phyloP scores from a whole-genome alignment of 1,284 basidiomycete genomes.

The Athelia sp. region DNA sequence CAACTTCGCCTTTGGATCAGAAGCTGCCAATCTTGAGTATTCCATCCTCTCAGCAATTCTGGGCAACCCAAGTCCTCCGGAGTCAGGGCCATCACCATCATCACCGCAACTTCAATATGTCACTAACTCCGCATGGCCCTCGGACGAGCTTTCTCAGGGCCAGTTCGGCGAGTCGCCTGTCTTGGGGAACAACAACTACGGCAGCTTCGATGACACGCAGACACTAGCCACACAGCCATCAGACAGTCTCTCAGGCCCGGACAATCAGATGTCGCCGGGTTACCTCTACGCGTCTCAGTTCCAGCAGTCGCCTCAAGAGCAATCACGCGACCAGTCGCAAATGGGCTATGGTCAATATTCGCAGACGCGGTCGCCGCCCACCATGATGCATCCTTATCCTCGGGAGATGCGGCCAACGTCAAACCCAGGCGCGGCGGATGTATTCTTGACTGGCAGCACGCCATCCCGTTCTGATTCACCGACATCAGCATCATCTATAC shows the following conservation, averaged over 20 bases:
- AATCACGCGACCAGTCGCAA: conserved; percentile 14
- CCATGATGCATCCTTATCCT: conserved; percentile 37
- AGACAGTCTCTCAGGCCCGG: neutral
- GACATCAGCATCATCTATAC: conserved; percentile 14
- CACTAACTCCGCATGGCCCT: conserved; percentile 32
- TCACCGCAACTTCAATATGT: conserved; percentile 37
- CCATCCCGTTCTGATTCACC: conserved; percentile 36
- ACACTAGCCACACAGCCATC: neutral
- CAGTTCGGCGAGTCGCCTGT: conserved; percentile 20
- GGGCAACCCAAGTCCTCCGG: conserved; percentile 67
- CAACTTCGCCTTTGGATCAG: conserved; percentile 71
- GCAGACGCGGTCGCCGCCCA: conserved; percentile 24
- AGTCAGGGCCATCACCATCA: conserved; percentile 39
- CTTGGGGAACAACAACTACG: conserved; percentile 16
- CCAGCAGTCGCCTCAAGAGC: conserved; percentile 36
- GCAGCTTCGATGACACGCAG: conserved; percentile 15
- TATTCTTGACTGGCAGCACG: conserved; percentile 23
- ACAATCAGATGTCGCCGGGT: neutral
- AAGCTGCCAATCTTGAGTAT: conserved; percentile 88
- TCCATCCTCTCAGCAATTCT: conserved; percentile 90
- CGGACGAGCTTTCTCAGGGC: conserved; percentile 30
- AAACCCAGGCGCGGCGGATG: conserved; percentile 30
- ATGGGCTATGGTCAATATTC: conserved; percentile 11
- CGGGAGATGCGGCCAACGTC: conserved; percentile 37
- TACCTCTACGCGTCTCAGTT: conserved; percentile 9